phyloP scores from a whole-genome alignment of 352 stramenopile genomes.

The Elongisporangium undulatum region DNA sequence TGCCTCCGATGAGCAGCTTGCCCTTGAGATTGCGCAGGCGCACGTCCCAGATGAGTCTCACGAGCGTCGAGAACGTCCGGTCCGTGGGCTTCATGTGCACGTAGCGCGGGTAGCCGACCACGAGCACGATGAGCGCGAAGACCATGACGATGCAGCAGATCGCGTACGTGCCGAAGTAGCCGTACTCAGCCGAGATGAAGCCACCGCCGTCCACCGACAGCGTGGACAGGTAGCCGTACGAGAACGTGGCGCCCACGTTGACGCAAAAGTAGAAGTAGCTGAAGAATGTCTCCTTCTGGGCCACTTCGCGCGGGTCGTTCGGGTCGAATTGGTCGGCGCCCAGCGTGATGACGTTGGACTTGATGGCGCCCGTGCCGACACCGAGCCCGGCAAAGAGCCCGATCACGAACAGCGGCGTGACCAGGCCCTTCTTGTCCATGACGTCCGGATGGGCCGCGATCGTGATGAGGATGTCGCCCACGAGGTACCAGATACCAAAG shows the following conservation, averaged over 20 bases:
- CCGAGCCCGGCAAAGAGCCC: conserved; percentile 34
- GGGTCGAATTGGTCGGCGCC: conserved; percentile 54
- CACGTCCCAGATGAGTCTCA: conserved; percentile 22
- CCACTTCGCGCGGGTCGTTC: conserved; percentile 24
- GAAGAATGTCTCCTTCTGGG: conserved; percentile 67
- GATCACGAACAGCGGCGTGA: conserved; percentile 30
- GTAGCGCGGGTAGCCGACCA: conserved; percentile 32
- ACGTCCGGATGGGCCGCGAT: conserved; percentile 37
- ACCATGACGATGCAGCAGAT: conserved; percentile 38
- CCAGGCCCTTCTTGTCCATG: conserved; percentile 11
- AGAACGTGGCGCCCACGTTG: conserved; percentile 66
- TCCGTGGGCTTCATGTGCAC: conserved; percentile 32
- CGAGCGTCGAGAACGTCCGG: conserved; percentile 40
- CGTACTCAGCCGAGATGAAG: conserved; percentile 57
- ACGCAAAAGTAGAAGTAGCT: conserved; percentile 81
- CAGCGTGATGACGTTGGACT: conserved; percentile 53
- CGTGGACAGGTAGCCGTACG: conserved; percentile 67
- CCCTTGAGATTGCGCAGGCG: conserved; percentile 17
- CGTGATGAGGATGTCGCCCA: conserved; percentile 51
- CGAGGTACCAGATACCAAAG: conserved; percentile 48
- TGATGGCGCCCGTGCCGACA: conserved; percentile 37
- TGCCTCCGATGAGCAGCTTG: conserved; percentile 22
- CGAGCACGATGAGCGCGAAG: conserved; percentile 24
- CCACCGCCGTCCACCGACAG: conserved; percentile 64
- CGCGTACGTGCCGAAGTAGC: conserved; percentile 65